phyloP scores from a whole-genome alignment of 805 yeast species.

The Hagleromyces aurorensis region DNA sequence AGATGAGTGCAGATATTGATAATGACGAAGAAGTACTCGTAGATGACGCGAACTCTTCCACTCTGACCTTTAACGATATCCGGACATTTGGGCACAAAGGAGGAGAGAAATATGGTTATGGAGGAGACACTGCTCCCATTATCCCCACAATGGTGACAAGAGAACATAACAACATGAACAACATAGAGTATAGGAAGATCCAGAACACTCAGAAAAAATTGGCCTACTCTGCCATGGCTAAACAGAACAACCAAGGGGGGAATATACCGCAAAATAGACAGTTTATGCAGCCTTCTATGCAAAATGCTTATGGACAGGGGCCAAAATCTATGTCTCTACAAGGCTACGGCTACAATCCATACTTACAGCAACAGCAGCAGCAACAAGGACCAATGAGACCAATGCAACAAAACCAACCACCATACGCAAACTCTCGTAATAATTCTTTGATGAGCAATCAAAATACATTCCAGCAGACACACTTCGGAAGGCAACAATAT shows the following conservation, averaged over 20 bases:
- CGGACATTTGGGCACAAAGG: slow-evolving; percentile 58
- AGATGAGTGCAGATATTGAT: slow-evolving; percentile 30
- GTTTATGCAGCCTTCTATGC: slow-evolving; percentile 26
- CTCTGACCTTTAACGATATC: slow-evolving; percentile 56
- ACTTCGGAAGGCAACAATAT: slow-evolving; percentile 6
- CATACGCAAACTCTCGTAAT: slow-evolving; percentile 3
- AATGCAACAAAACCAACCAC: slow-evolving; percentile 1
- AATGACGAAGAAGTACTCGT: slow-evolving; percentile 33
- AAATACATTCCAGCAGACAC: slow-evolving; percentile 6
- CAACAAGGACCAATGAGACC: slow-evolving; percentile 4
- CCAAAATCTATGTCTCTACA: slow-evolving; percentile 43
- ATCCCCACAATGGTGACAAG: slow-evolving; percentile 56
- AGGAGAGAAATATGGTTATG: slow-evolving; percentile 44
- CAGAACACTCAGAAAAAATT: slow-evolving; percentile 60
- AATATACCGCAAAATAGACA: slow-evolving; percentile 21
- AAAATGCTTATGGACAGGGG: slow-evolving; percentile 13
- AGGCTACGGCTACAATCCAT: slow-evolving; percentile 10
- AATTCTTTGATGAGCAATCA: slow-evolving; percentile 13
- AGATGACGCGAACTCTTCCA: slow-evolving; percentile 30
- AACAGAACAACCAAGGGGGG: slow-evolving; percentile 11
- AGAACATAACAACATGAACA: slow-evolving; percentile 33
- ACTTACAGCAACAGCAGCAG: slow-evolving; percentile 6
- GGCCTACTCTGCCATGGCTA: slow-evolving; percentile 40
- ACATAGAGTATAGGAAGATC: slow-evolving; percentile 60
- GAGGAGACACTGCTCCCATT: slow-evolving; percentile 60